Conservation (phyloP, 73 alveolate genomes). For the Uronychia setigera region DNA sequence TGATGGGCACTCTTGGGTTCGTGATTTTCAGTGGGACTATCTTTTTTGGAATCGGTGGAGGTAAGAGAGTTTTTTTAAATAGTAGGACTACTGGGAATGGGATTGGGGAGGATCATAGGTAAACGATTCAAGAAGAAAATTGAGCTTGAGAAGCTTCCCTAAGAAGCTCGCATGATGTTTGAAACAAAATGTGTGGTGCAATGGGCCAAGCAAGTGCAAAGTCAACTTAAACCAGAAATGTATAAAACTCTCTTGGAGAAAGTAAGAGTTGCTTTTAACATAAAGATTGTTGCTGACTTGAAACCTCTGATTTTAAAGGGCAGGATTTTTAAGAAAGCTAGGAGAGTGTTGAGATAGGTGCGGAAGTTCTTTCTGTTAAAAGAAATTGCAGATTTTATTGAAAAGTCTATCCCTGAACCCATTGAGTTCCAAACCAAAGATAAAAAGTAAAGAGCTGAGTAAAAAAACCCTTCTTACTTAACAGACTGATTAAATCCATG, state of each 20-base stretch:
- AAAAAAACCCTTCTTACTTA: slow-evolving; percentile 10
- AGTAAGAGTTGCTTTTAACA: neutral
- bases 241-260: neutral
- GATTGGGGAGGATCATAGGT: slow-evolving; percentile 24
- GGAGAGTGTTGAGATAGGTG: slow-evolving; percentile 5
- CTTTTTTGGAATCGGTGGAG: slow-evolving; percentile 27
- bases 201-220: neutral
- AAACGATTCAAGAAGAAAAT: slow-evolving; percentile 9
- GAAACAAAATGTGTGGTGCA: neutral
- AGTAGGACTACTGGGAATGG: slow-evolving; percentile 23
- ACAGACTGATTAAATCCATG: slow-evolving; percentile 9
- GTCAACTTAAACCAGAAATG: neutral
- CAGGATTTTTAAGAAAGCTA: slow-evolving; percentile 26
- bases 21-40: slow-evolving; percentile 9
- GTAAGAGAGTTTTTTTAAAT: neutral
- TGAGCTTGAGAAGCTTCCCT: neutral
- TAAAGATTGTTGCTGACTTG: neutral
- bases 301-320: neutral
- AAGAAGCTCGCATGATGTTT: neutral
- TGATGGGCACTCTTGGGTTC: slow-evolving; percentile 36
- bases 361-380: neutral
- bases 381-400: neutral
- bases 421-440: neutral
- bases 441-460: slow-evolving; percentile 22
- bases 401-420: neutral